phyloP scores from a whole-genome alignment of 495 filamentous ascomycete genomes.

The Neurospora cerealis region DNA sequence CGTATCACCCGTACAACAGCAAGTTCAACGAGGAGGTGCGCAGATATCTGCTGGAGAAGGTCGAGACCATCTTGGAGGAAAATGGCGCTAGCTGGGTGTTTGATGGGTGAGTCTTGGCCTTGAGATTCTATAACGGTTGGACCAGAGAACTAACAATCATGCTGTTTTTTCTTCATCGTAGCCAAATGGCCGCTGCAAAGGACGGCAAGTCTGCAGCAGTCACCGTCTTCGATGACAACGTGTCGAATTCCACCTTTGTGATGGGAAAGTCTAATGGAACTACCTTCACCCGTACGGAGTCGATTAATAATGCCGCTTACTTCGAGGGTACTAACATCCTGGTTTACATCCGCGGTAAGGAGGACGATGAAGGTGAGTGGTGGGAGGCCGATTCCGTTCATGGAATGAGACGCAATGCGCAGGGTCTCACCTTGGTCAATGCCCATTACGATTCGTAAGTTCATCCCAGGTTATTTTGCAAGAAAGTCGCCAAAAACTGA shows the following conservation, averaged over 20 bases:
- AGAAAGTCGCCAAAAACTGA: slow-evolving; percentile 5
- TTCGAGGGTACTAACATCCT: slow-evolving; percentile 92
- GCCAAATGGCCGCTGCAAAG: neutral
- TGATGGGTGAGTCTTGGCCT: slow-evolving; percentile 17
- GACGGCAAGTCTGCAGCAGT: slow-evolving; percentile 24
- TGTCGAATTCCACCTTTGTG: slow-evolving; percentile 61
- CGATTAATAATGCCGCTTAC: slow-evolving; percentile 45
- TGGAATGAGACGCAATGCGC: slow-evolving; percentile 39
- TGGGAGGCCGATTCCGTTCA: slow-evolving; percentile 41
- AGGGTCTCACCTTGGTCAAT: slow-evolving; percentile 80
- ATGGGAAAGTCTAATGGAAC: slow-evolving; percentile 7
- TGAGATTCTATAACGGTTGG: neutral
- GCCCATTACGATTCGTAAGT: slow-evolving; percentile 73
- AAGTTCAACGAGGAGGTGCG: slow-evolving; percentile 70
- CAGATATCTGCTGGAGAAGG: slow-evolving; percentile 61
- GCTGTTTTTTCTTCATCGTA: neutral
- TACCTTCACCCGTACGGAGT: neutral
- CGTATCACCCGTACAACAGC: slow-evolving; percentile 84
- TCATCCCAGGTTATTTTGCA: neutral
- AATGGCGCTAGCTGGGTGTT: slow-evolving; percentile 36
- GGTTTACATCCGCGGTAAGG: slow-evolving; percentile 75
- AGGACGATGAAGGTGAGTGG: slow-evolving; percentile 58
- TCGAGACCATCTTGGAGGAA: slow-evolving; percentile 54
- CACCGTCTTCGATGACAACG: slow-evolving; percentile 66
- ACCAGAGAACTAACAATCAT: neutral